Evolutionary conservation across 805 yeast genomes (phyloP).

Genomic region (Candida parachauliodes): DNA sequence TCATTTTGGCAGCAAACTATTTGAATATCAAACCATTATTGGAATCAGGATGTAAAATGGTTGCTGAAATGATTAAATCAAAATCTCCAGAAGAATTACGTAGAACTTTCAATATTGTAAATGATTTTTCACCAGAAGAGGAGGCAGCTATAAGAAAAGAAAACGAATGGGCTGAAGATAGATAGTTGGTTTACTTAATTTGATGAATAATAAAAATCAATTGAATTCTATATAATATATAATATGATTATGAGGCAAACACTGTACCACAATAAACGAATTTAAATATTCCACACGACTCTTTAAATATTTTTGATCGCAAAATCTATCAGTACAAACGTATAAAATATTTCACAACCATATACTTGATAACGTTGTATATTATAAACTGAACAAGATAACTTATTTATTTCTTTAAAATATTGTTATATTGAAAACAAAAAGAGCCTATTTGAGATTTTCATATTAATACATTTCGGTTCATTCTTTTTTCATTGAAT

Average conservation of each 20-base stretch:
- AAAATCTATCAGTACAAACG: no score
- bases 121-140: slow-evolving; percentile 83
- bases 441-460: no score
- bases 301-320: background rate
- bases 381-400: background rate
- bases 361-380: background rate
- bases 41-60: slow-evolving; percentile 77
- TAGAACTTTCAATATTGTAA: slow-evolving; percentile 74
- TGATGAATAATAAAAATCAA: no score
- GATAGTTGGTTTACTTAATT: slow-evolving; percentile 32
- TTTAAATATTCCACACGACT: no score
- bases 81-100: slow-evolving; percentile 78
- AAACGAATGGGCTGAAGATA: slow-evolving; percentile 89
- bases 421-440: no score
- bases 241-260: no score
- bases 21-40: slow-evolving; percentile 70
- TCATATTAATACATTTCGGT: background rate
- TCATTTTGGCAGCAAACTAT: slow-evolving; percentile 77
- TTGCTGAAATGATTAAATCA: slow-evolving; percentile 80
- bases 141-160: slow-evolving; percentile 85
- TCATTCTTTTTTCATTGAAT: slow-evolving; percentile 3
- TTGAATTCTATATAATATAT: no score
- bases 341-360: slow-evolving; percentile 6
- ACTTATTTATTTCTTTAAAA: no score
- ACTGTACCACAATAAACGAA: no score